phyloP scores from a whole-genome alignment of 2,329 filamentous ascomycete genomes.

The Cyphellophora attinorum region DNA sequence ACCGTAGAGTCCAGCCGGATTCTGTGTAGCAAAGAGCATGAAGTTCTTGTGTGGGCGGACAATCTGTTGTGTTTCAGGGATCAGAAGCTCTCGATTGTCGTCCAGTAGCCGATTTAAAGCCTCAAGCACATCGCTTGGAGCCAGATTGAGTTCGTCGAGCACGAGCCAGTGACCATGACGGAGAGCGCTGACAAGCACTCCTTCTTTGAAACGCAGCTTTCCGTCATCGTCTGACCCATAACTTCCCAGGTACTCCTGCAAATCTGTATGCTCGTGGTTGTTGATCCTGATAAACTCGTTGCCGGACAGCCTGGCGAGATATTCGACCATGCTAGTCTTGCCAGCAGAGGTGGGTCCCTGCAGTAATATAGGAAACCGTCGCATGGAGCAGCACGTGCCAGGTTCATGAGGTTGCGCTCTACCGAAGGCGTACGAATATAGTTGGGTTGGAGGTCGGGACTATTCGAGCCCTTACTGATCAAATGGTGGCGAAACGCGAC shows the following conservation, averaged over 20 bases:
- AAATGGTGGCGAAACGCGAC: conserved; percentile 86
- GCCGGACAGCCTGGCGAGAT: conserved; percentile 89
- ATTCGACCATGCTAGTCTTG: conserved; percentile 99
- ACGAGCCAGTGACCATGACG: conserved; percentile 96
- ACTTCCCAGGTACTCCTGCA: conserved; percentile 94
- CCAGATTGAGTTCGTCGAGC: conserved; percentile 91
- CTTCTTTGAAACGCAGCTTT: conserved; percentile 82
- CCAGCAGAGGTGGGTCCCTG: conserved; percentile 95
- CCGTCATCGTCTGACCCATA: conserved; percentile 83
- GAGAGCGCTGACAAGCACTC: conserved; percentile 83
- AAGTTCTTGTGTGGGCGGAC: conserved; percentile 89
- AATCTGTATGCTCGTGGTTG: conserved; percentile 96
- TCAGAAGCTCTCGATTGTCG: conserved; percentile 89
- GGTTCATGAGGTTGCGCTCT: conserved; percentile 84
- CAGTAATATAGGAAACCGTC: conserved; percentile 85
- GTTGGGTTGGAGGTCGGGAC: conserved; percentile 63
- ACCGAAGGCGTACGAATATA: conserved; percentile 98
- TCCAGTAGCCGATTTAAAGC: conserved; percentile 91
- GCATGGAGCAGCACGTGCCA: conserved; percentile 90
- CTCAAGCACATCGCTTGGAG: conserved; percentile 92
- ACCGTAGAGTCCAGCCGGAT: conserved; percentile 89
- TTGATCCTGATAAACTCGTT: conserved; percentile 98
- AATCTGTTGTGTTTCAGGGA: conserved; percentile 92
- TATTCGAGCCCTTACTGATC: conserved; percentile 65
- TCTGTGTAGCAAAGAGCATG: conserved; percentile 97